Conservation (phyloP, 2,329 filamentous ascomycete genomes). For the Exophiala phaeomuriformis region DNA sequence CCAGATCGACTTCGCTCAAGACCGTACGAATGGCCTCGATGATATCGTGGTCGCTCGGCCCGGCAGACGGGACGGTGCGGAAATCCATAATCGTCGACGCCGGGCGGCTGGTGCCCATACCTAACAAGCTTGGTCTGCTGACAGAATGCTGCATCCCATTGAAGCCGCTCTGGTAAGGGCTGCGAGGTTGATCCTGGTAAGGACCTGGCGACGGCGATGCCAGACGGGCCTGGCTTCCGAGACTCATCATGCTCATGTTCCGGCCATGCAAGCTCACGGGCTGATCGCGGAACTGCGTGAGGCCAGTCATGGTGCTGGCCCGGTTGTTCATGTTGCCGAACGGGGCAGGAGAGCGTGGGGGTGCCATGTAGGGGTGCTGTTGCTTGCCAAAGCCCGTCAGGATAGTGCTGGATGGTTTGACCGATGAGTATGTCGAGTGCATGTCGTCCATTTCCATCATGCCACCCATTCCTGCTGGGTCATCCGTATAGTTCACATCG, state of each 20-base stretch:
- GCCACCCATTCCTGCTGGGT: slow-evolving; percentile 46
- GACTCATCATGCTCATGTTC: slow-evolving; percentile 55
- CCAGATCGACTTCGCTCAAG: slow-evolving; percentile 80
- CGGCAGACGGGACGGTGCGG: slow-evolving; percentile 46
- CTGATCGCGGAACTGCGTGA: slow-evolving; percentile 59
- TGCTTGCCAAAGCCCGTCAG: slow-evolving; percentile 73
- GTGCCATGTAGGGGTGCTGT: slow-evolving; percentile 58
- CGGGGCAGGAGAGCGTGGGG: slow-evolving; percentile 71
- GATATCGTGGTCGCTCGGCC: slow-evolving; percentile 72
- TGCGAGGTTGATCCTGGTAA: slow-evolving; percentile 40
- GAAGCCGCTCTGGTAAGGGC: slow-evolving; percentile 23
- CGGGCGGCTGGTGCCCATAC: slow-evolving; percentile 43
- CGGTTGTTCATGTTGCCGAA: slow-evolving; percentile 53
- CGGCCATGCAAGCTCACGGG: slow-evolving; percentile 39
- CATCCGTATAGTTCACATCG: slow-evolving; percentile 65
- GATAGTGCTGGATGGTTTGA: slow-evolving; percentile 77
- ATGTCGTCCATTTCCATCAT: slow-evolving; percentile 87
- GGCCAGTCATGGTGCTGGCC: slow-evolving; percentile 63
- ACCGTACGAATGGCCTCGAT: slow-evolving; percentile 77
- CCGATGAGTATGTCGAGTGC: slow-evolving; percentile 90
- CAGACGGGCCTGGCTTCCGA: slow-evolving; percentile 37
- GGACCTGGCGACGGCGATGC: slow-evolving; percentile 30
- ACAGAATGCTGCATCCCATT: slow-evolving; percentile 31
- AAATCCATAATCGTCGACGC: slow-evolving; percentile 52
- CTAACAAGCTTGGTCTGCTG: slow-evolving; percentile 39